Evolutionary conservation across 2,329 filamentous ascomycete species (phyloP), one percentile per base, ranked within the genome.

Genomic region (Verticillium nubilum): DNA sequence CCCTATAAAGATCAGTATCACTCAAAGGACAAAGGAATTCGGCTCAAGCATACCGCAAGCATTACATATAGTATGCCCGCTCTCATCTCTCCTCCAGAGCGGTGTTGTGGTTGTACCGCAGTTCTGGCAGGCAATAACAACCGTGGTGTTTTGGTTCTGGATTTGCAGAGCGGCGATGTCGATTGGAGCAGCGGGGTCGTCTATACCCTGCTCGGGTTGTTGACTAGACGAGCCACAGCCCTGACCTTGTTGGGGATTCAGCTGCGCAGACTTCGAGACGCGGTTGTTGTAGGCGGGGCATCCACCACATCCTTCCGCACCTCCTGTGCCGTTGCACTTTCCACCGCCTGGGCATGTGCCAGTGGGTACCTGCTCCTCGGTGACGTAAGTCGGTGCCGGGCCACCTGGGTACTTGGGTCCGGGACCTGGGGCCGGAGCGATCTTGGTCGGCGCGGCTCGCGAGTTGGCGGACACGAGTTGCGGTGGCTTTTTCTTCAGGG

Each of bases 251-350:
- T 81, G 78, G 58, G 86, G 78, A 58, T 80, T 87, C 65, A 90
- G 85, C 71, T 90, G 89, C 19, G 90, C 89, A 54, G 86, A 91
- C 73, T 97, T 98, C 33, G 94, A 90, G 42, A 98, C 87, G 58
- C 95, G 86, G 70, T 99, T 99, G 80, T 99, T 99, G 80, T 91
- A 99, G 2, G 95, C 95, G 35, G 95, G 95, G 70, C 95, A 99
- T 13, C 95, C 95, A 72, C 91, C 92, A 73, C 95, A 99, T 23
- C 92, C 94, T 70, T 96, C 91, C 31, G 95, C 92, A 58, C 95
- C 95, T 52, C 95, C 95, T 25, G 95, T 98, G 54, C 95, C 95
- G 72, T 99, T 98, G 73, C 95, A 99, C 60, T 89, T 89, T 42
- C 95, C 95, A 63, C 94, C 94, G 37, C 95, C 95, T 15, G 95